Conservation (phyloP, 441 rosid genomes). For the Adansonia madagascariensis region DNA sequence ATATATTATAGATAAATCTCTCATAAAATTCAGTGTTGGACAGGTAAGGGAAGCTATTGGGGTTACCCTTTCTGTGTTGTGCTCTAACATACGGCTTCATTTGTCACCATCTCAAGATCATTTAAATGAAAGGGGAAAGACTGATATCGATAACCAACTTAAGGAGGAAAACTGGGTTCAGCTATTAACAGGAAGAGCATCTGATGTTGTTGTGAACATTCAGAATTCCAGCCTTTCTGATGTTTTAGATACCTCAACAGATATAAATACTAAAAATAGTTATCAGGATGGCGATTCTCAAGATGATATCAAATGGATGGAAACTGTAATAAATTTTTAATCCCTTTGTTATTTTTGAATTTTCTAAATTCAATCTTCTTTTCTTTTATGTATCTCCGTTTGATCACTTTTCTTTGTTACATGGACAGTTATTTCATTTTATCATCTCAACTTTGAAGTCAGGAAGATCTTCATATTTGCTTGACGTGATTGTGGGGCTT, state of each 20-base stretch:
- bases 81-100: constrained; percentile 89
- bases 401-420: constrained; percentile 27
- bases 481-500: constrained; percentile 76
- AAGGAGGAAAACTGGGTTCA: constrained; percentile 72
- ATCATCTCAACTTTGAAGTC: constrained; percentile 87
- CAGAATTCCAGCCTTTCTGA: constrained; percentile 73
- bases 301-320: constrained; percentile 99
- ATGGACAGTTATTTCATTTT: constrained; percentile 81
- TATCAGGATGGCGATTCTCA: constrained; percentile 59
- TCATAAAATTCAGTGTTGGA: constrained; percentile 30
- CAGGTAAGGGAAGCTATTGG: constrained; percentile 99
- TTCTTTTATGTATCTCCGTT: constrained; percentile 15
- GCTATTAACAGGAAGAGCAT: constrained; percentile 67
- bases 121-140: constrained; percentile 52
- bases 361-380: constrained; percentile 14
- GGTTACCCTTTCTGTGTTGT: constrained; percentile 80
- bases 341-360: neutral
- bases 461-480: constrained; percentile 90
- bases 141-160: constrained; percentile 44
- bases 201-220: constrained; percentile 73
- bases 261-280: constrained; percentile 53
- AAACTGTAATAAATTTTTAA: constrained; percentile 64
- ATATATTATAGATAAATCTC: neutral
- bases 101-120: constrained; percentile 47
- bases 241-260: constrained; percentile 52